Evolutionary conservation across 2,329 filamentous ascomycete species (phyloP).

Genomic region (Epichloe amarillans): DNA sequence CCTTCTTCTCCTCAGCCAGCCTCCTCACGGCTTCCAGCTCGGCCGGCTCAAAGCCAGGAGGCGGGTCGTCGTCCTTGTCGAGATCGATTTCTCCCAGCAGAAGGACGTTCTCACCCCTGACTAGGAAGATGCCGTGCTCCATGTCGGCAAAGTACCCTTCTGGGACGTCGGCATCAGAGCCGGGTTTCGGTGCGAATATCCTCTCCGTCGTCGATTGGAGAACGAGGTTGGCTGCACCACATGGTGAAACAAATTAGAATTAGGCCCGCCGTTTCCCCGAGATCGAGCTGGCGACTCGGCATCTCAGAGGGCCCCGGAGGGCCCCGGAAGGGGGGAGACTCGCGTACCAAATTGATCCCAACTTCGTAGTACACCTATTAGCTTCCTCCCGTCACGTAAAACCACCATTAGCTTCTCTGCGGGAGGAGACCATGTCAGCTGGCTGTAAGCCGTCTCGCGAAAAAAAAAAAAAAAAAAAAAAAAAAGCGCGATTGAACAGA

Average conservation of each 20-base stretch:
- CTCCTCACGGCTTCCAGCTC: constrained; percentile 57
- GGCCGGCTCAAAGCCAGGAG: constrained; percentile 56
- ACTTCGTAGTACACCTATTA: constrained; percentile 81
- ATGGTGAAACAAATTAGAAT: not conserved
- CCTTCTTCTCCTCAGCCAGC: constrained; percentile 59
- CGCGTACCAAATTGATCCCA: constrained; percentile 89
- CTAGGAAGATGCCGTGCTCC: constrained; percentile 73
- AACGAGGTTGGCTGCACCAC: constrained; percentile 67
- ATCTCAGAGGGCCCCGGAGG: too few relatives aligned
- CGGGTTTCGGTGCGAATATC: constrained; percentile 51
- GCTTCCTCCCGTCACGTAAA: constrained; percentile 83
- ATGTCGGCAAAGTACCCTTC: constrained; percentile 66
- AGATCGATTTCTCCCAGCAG: constrained; percentile 92
- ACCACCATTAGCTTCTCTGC: constrained; percentile 93
- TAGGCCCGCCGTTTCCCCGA: too few relatives aligned
- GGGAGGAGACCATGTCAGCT: constrained; percentile 12
- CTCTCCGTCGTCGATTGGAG: constrained; percentile 87
- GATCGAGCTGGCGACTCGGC: too few relatives aligned
- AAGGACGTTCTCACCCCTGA: constrained; percentile 93
- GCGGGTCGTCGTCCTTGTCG: constrained; percentile 81
- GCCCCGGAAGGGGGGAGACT: not conserved
- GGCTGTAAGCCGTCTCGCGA: constrained; percentile 6
- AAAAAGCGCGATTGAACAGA: not conserved
- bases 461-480: too few relatives aligned
- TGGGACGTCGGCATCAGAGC: constrained; percentile 21